A percentile compares a stretch with the other conserved stretches of the same genome.
phyloP scores from a whole-genome alignment of 2,329 filamentous ascomycete genomes.

The Shiraia sp. region DNA sequence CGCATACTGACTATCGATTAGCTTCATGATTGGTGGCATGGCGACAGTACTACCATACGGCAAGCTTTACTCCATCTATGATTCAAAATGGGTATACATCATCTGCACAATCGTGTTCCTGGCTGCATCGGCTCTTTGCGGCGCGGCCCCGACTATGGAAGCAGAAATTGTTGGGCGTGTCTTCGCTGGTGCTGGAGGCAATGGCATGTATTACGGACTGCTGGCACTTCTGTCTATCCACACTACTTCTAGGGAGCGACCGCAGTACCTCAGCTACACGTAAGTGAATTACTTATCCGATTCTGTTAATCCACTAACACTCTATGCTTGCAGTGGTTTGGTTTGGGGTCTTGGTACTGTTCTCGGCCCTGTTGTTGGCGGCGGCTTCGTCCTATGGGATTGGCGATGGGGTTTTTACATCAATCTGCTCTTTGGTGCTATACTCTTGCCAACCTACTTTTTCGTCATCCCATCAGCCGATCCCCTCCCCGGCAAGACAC shows the following conservation, averaged over 20 bases:
- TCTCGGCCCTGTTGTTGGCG: slow-evolving; percentile 55
- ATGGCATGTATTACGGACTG: slow-evolving; percentile 48
- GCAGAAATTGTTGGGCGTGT: slow-evolving; percentile 48
- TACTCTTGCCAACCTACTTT: slow-evolving; percentile 38
- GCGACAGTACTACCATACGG: slow-evolving; percentile 18
- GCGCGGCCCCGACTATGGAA: slow-evolving; percentile 30
- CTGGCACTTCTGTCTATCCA: slow-evolving; percentile 30
- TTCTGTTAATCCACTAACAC: too few relatives aligned
- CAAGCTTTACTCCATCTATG: slow-evolving; percentile 47
- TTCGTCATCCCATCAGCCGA: slow-evolving; percentile 7
- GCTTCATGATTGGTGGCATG: slow-evolving; percentile 1
- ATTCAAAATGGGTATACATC: slow-evolving; percentile 51
- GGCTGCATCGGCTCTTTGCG: slow-evolving; percentile 33
- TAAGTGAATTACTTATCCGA: too few relatives aligned
- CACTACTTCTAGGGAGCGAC: slow-evolving; percentile 38
- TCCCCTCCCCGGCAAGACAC: neutral
- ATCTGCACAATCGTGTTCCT: slow-evolving; percentile 28
- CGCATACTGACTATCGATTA: neutral
- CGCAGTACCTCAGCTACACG: slow-evolving; percentile 43
- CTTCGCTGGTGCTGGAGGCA: slow-evolving; percentile 52
- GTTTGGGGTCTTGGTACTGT: slow-evolving; percentile 50
- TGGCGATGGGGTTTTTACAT: slow-evolving; percentile 22
- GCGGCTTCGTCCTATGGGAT: slow-evolving; percentile 44
- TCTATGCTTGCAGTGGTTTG: too few relatives aligned
- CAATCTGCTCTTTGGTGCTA: slow-evolving; percentile 33